Conservation (phyloP, 306 rosid species). For the Cucurbita pepo region DNA sequence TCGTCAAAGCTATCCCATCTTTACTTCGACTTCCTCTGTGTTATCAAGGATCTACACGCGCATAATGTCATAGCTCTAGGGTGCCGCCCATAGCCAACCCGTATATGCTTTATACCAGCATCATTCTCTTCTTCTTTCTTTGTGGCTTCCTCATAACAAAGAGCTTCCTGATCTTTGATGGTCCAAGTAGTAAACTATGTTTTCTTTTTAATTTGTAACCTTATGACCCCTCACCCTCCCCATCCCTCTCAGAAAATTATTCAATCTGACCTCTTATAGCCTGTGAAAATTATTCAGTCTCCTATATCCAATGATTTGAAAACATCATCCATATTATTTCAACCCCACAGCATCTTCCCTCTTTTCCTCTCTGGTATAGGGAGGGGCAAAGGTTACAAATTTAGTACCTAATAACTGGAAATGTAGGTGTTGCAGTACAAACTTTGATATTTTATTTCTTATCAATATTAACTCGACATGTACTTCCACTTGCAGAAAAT, state of each 20-base stretch:
- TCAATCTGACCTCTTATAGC: background rate
- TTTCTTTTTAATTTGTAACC: background rate
- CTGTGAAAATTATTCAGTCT: background rate
- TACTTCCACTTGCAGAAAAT: slow-evolving; percentile 54
- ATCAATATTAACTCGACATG: background rate
- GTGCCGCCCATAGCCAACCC: too few species aligned
- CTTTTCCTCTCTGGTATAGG: too few species aligned
- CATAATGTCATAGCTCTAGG: too few species aligned
- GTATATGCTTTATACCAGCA: too few species aligned
- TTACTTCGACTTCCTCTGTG: too few species aligned
- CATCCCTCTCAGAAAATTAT: background rate
- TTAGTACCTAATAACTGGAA: background rate
- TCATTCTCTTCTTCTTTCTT: too few species aligned
- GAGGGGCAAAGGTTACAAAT: background rate
- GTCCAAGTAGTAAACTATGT: background rate
- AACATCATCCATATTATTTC: background rate
- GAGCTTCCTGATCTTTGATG: background rate
- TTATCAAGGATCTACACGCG: too few species aligned
- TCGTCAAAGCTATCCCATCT: too few species aligned
- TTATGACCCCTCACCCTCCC: background rate
- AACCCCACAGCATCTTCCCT: too few species aligned
- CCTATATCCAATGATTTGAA: background rate
- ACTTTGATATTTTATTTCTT: background rate
- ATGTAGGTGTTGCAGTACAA: background rate
- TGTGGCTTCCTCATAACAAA: too few species aligned